Evolutionary conservation across 139 green algal species (phyloP).

Genomic region (Coccomyxa sp.): DNA sequence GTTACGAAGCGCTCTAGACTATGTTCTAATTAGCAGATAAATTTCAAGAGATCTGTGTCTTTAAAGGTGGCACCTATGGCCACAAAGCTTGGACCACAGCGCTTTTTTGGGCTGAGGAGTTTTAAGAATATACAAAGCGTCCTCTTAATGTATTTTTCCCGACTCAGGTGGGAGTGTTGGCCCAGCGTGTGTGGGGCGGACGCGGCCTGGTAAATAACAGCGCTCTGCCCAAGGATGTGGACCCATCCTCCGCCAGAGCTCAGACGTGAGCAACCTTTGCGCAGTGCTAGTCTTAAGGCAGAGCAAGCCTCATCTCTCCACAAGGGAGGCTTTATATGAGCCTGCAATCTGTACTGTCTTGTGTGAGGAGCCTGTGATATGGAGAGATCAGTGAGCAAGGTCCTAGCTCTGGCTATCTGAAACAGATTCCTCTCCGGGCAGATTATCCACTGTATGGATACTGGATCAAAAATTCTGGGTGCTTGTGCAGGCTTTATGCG

Average conservation of each 20-base stretch:
- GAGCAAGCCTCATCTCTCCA: background rate
- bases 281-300: no score
- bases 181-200: background rate
- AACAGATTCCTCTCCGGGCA: background rate
- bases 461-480: background rate
- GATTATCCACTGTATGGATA: background rate
- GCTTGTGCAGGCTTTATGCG: background rate
- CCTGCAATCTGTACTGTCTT: background rate
- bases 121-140: no score
- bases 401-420: background rate
- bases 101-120: no score
- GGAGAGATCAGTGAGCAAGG: background rate
- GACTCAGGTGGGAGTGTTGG: no score
- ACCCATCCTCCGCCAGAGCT: no score
- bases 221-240: no score
- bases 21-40: background rate
- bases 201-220: background rate
- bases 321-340: background rate
- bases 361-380: background rate
- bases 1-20: background rate
- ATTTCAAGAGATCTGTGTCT: no score
- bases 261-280: no score
- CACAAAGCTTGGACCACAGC: no score
- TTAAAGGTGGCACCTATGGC: no score
- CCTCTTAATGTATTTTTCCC: no score